phyloP scores from a whole-genome alignment of 129 eudicot species.

The Saussurea involucrata region DNA sequence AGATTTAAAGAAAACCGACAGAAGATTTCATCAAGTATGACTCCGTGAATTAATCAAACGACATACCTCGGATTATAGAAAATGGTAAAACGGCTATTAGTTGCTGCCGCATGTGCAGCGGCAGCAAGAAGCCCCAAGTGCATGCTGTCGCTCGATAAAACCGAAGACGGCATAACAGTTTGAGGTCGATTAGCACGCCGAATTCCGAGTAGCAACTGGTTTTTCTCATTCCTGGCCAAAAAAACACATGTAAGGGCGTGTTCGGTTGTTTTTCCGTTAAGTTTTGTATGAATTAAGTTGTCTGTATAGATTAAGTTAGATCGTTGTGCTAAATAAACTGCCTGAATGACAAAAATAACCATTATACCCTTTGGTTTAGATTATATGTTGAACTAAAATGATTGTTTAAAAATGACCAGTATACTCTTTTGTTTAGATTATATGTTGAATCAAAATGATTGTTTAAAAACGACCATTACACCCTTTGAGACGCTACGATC shows the following conservation, averaged over 20 bases:
- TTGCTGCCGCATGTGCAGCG: conserved; percentile 94
- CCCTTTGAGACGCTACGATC: neutral
- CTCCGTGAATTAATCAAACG: neutral
- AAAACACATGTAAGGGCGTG: neutral
- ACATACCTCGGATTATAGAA: conserved; percentile 86
- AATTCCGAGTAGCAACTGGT: conserved; percentile 80
- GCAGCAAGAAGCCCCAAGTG: conserved; percentile 98
- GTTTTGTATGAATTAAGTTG: neutral
- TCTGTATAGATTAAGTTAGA: neutral
- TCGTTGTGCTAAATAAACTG: neutral
- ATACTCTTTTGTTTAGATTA: neutral
- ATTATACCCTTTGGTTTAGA: neutral
- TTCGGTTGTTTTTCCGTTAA: neutral
- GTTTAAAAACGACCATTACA: neutral
- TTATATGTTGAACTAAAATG: neutral
- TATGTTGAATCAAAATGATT: neutral
- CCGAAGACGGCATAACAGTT: conserved; percentile 93
- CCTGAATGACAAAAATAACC: neutral
- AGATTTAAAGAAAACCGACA: neutral
- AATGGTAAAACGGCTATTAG: conserved; percentile 90
- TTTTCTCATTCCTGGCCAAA: conserved; percentile 74
- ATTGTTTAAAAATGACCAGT: neutral
- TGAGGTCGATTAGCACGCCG: conserved; percentile 93
- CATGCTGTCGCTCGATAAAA: conserved; percentile 96
- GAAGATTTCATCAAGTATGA: no score